phyloP scores from a whole-genome alignment of 768 basidiomycete species.

The Hirschioporus abietinus region DNA sequence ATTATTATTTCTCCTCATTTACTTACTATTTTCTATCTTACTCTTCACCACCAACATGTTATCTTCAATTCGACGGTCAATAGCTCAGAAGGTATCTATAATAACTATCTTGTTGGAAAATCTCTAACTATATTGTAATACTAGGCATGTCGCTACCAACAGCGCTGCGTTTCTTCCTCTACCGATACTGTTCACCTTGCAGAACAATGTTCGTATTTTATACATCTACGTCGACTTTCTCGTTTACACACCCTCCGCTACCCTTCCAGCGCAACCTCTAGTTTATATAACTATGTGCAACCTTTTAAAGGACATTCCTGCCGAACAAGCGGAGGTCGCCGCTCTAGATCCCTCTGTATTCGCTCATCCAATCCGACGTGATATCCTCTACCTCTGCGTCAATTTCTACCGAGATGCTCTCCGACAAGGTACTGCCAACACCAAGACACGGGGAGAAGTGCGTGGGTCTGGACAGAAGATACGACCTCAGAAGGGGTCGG shows the following conservation, averaged over 20 bases:
- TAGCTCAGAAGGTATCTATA: neutral
- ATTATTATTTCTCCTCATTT: neutral
- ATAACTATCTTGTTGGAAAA: neutral
- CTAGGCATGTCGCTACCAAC: neutral
- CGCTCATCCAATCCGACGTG: conserved; percentile 79
- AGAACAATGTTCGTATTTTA: neutral
- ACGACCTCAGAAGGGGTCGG: conserved; percentile 86
- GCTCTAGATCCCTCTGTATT: conserved; percentile 80
- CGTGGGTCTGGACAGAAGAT: conserved; percentile 87
- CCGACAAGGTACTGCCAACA: conserved; percentile 88
- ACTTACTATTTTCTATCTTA: neutral
- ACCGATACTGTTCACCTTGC: neutral
- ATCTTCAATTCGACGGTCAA: neutral
- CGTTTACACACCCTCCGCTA: conserved; percentile 23
- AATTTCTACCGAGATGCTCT: conserved; percentile 82
- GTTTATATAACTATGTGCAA: conserved; percentile 59
- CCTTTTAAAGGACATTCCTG: conserved; percentile 43
- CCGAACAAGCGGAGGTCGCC: conserved; percentile 43
- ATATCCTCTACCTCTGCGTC: conserved; percentile 90
- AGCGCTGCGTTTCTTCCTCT: neutral
- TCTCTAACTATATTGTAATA: neutral
- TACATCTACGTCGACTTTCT: neutral
- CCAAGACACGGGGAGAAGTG: conserved; percentile 90
- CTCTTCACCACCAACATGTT: neutral
- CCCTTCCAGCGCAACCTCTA: conserved; percentile 35